Base-by-base conservation (phyloP, 2,329 filamentous ascomycete genomes). In the Pseudogymnoascus sp. region DNA sequence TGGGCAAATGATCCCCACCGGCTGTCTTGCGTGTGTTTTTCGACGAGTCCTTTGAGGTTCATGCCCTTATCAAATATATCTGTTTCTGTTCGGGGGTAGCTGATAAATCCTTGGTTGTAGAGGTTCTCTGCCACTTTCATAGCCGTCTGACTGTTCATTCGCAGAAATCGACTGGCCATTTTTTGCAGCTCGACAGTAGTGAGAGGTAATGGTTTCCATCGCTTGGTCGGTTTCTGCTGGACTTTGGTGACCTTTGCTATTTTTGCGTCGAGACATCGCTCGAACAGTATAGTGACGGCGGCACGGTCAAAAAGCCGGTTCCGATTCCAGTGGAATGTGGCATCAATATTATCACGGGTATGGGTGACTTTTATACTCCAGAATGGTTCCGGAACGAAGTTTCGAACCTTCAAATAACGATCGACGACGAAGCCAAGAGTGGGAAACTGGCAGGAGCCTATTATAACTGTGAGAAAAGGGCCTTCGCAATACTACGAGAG, bases 181-280 rank as follows among this genome's bases (percentile, higher is more conserved):
- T 97, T 99, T 71, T 99, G 94, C 17, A 99, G 78, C 72, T 97
- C 94, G 17, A 99, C 92, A 0, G 94, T 99, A 0, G 94, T 99
- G 66, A 99, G 78, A 4, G 94, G 94, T 10, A 99, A 75, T 0
- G 94, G 94, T 69, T 93, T 93, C 87, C 89, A 97, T 75, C 96
- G 97, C 70, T 87, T 92, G 0, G 92, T 96, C 1, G 92, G 90
- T 71, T 95, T 97, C 71, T 92, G 90, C 66, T 90, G 85, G 61
- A 97, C 90, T 68, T 91, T 95, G 35, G 80, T 88, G 15, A 99
- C 89, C 67, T 85, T 88, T 17, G 92, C 93, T 11, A 77, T 83
- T 68, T 88, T 90, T 10, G 91, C 88, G 6, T 78, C 73, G 9
- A 99, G 79, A 68, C 92, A 97, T 67, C 87, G 81, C 74, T 99